Percentiles rank a stretch among this genome's conserved stretches.
phyloP scores from a whole-genome alignment of 1,139 yeast genomes.

The Kurtzmaniella quercitrusa region DNA sequence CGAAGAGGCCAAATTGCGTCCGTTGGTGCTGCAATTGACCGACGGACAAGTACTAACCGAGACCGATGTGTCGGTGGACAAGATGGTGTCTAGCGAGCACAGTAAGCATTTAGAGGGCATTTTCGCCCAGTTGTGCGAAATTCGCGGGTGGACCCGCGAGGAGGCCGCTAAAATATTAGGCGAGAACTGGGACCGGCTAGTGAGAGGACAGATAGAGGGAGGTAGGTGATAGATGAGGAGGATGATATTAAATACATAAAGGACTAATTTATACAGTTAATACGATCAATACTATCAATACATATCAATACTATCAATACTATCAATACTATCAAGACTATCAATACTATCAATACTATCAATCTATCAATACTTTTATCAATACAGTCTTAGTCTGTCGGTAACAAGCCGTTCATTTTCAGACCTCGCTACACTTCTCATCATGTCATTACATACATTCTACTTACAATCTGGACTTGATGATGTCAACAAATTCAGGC shows the following conservation, averaged over 20 bases:
- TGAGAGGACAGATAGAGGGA: not conserved
- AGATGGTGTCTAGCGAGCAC: conserved; percentile 16
- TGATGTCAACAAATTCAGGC: conserved; percentile 94
- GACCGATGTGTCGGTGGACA: conserved; percentile 35
- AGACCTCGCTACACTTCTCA: not conserved
- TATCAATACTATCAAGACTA: too few relatives aligned
- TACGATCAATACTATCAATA: too few relatives aligned
- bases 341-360: too few relatives aligned
- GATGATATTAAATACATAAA: too few relatives aligned
- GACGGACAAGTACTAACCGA: conserved; percentile 30
- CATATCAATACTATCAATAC: too few relatives aligned
- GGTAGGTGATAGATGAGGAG: too few relatives aligned
- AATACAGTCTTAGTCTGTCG: too few relatives aligned
- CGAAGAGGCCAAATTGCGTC: conserved; percentile 23
- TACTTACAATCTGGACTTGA: conserved; percentile 79
- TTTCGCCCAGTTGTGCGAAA: conserved; percentile 12
- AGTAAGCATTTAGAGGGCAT: conserved; percentile 16
- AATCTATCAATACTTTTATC: too few relatives aligned
- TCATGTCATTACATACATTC: not conserved
- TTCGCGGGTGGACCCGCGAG: conserved; percentile 12
- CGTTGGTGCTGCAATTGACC: conserved; percentile 10
- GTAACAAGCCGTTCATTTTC: too few relatives aligned
- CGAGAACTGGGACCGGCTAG: conserved; percentile 3
- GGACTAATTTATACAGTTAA: too few relatives aligned
- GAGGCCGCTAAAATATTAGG: conserved; percentile 3